Evolutionary conservation across 768 basidiomycete species (phyloP).

Genomic region (Mycena leptocephala): DNA sequence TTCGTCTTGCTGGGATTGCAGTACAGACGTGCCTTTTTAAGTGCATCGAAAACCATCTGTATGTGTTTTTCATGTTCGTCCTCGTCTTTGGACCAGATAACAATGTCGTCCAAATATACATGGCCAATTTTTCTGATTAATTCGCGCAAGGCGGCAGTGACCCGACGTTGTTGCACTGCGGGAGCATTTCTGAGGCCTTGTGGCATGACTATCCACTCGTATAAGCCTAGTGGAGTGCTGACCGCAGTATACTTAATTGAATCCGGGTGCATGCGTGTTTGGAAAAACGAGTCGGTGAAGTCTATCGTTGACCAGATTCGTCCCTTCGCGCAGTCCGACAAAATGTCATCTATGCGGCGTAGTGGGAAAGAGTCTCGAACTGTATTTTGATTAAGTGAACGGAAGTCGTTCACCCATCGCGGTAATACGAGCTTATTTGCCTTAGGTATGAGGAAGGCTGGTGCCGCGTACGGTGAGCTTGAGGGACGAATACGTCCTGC

Average conservation of each 20-base stretch:
- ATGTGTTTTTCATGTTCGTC: background rate
- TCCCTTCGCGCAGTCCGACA: background rate
- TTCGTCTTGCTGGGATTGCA: background rate
- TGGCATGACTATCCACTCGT: background rate
- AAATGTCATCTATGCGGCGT: background rate
- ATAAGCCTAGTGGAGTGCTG: background rate
- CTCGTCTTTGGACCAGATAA: background rate
- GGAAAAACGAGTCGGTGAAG: background rate
- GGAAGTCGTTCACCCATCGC: background rate
- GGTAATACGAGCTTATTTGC: background rate
- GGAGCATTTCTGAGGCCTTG: background rate
- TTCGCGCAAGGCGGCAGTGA: background rate
- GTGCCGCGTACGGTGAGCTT: background rate
- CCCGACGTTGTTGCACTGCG: background rate
- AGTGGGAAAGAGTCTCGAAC: background rate
- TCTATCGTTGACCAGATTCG: background rate
- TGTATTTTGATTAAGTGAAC: background rate
- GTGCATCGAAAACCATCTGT: background rate
- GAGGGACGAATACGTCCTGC: background rate
- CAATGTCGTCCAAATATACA: background rate
- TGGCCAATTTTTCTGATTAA: background rate
- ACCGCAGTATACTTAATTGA: background rate
- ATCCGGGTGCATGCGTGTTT: background rate
- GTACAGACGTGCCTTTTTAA: background rate
- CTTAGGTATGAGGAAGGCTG: background rate